phyloP scores from a whole-genome alignment of 345 rosid species.

The Tarenaya hassleriana region DNA sequence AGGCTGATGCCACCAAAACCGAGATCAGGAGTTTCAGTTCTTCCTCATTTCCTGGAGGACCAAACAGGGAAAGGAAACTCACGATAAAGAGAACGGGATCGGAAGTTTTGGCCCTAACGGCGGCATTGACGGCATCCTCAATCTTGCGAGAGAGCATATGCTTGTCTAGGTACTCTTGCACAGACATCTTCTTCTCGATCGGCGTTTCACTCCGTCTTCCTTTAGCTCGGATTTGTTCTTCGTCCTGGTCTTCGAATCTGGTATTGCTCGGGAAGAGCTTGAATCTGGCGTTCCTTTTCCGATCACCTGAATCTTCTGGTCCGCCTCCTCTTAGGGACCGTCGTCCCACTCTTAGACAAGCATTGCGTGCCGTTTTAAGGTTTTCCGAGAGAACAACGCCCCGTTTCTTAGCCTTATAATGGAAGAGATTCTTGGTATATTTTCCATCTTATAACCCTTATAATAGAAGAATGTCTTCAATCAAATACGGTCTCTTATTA shows the following conservation, averaged over 20 bases:
- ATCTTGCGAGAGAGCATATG: conserved; percentile 89
- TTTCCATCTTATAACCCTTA: too few relatives aligned
- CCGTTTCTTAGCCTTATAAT: neutral
- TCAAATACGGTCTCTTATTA: too few relatives aligned
- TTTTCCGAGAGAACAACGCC: neutral
- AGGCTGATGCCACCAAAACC: neutral
- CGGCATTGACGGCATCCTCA: conserved; percentile 98
- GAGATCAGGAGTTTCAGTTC: neutral
- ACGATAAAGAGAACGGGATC: conserved; percentile 98
- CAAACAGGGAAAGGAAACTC: conserved; percentile 13
- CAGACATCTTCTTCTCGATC: conserved; percentile 63
- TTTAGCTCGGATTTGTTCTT: neutral
- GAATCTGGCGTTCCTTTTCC: conserved; percentile 22
- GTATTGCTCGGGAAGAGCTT: conserved; percentile 16
- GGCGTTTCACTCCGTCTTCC: neutral
- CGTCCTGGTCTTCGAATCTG: conserved; percentile 9
- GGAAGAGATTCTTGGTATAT: too few relatives aligned
- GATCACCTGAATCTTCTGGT: conserved; percentile 3
- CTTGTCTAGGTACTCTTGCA: conserved; percentile 90
- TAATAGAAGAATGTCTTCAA: too few relatives aligned
- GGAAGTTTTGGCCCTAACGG: conserved; percentile 84
- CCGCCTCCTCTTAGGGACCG: neutral
- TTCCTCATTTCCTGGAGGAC: neutral
- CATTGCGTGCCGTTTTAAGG: conserved; percentile 7
- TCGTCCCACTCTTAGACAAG: fast-evolving